Evolutionary conservation across 345 rosid genomes (phyloP).

Genomic region (Rhizophora apiculata): DNA sequence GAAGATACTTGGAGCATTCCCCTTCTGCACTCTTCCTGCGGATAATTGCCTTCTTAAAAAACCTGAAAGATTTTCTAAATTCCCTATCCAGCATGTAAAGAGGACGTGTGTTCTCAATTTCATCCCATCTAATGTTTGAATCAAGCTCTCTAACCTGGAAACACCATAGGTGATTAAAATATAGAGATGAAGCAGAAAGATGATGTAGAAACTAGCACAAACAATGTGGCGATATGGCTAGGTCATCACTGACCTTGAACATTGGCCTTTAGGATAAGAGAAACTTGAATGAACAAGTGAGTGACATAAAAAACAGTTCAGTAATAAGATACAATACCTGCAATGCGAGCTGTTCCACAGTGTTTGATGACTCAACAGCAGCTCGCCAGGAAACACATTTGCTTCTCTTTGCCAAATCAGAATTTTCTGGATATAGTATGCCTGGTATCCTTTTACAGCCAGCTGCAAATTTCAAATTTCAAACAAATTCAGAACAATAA

Average conservation of each 20-base stretch:
- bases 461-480: constrained; percentile 59
- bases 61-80: constrained; percentile 65
- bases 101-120: constrained; percentile 64
- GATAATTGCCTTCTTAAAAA: constrained; percentile 77
- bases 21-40: constrained; percentile 71
- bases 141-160: constrained; percentile 87
- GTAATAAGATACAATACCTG: constrained; percentile 46
- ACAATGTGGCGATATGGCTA: too few species aligned
- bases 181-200: background rate
- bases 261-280: background rate
- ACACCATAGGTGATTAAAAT: constrained; percentile 15
- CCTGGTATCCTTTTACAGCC: constrained; percentile 70
- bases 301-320: background rate
- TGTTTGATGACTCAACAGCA: constrained; percentile 81
- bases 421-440: constrained; percentile 76
- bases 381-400: constrained; percentile 78
- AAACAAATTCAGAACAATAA: constrained; percentile 40
- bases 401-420: constrained; percentile 85
- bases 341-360: constrained; percentile 79
- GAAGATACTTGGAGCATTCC: constrained; percentile 68
- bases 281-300: background rate
- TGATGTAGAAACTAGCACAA: constrained; percentile 1
- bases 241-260: background rate
- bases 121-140: constrained; percentile 82
- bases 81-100: constrained; percentile 62